Conservation (phyloP, 331 rosid genomes). For the Malus hybrid region DNA sequence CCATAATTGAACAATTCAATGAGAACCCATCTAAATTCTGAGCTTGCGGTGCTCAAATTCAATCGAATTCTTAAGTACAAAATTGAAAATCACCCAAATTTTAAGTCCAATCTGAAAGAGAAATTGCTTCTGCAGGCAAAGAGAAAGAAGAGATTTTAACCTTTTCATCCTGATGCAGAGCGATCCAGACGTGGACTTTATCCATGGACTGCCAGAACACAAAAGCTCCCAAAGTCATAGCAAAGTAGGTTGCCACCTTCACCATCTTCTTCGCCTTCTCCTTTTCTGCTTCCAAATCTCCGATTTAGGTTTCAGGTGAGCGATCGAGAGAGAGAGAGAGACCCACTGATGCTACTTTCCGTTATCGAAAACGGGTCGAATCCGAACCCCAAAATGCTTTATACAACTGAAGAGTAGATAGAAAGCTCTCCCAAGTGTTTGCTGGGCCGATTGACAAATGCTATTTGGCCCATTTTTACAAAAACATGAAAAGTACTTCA, state of each 20-base stretch:
- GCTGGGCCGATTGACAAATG: background rate
- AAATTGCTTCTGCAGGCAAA: background rate
- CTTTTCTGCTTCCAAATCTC: background rate
- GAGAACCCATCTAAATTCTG: background rate
- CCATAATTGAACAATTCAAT: background rate
- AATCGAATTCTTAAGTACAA: background rate
- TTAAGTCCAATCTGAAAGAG: background rate
- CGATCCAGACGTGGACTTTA: conserved; percentile 91
- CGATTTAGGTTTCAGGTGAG: background rate
- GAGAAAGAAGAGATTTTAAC: conserved; percentile 11
- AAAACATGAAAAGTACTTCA: background rate
- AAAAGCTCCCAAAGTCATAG: conserved; percentile 84
- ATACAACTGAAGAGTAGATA: background rate
- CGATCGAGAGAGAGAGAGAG: background rate
- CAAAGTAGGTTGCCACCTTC: conserved; percentile 72
- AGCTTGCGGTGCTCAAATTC: background rate
- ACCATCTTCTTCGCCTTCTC: conserved; percentile 43
- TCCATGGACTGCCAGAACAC: conserved; percentile 95
- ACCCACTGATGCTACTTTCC: background rate
- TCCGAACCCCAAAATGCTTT: background rate
- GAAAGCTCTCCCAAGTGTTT: background rate
- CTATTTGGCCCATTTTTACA: background rate
- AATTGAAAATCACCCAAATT: too few species aligned
- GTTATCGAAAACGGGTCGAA: background rate
- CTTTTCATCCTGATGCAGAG: conserved; percentile 98